A percentile compares a stretch with the other conserved stretches of the same genome.
Evolutionary conservation across 768 basidiomycete species (phyloP).

Genomic region (Pulveroboletus sp.): DNA sequence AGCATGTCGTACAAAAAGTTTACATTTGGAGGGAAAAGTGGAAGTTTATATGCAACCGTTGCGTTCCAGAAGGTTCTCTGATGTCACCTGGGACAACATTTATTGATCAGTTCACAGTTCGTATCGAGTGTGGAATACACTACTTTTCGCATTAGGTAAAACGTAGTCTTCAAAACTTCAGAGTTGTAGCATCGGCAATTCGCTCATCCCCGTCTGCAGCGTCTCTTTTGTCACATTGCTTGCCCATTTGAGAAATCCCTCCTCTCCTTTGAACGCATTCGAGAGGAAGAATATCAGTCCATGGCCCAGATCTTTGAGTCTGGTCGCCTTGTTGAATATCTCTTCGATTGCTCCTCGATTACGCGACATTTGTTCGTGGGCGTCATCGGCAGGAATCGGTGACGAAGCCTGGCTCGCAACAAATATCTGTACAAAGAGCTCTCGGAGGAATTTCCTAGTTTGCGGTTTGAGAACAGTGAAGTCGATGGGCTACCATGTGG

Average conservation of each 20-base stretch:
- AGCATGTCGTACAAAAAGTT: constrained; percentile 69
- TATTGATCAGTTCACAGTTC: too few species aligned
- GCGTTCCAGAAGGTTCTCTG: constrained; percentile 54
- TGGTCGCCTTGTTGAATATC: constrained; percentile 72
- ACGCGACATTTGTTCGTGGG: constrained; percentile 38
- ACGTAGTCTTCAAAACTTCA: neutral
- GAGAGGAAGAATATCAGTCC: constrained; percentile 75
- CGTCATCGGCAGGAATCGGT: constrained; percentile 50
- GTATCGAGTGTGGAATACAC: neutral
- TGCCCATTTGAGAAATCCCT: constrained; percentile 64
- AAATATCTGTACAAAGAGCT: constrained; percentile 68
- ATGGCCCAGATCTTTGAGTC: constrained; percentile 62
- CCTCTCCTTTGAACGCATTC: constrained; percentile 38
- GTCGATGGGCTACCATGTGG: constrained; percentile 68
- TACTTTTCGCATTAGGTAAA: too few species aligned
- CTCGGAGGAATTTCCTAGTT: constrained; percentile 63
- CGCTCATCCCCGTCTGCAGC: constrained; percentile 60
- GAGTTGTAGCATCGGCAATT: constrained; percentile 36
- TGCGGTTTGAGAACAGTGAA: constrained; percentile 71
- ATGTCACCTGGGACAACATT: neutral
- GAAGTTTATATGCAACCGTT: constrained; percentile 66
- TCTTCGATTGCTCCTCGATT: constrained; percentile 69
- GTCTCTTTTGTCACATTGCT: constrained; percentile 66
- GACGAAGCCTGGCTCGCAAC: constrained; percentile 72
- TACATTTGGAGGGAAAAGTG: constrained; percentile 75